phyloP scores from a whole-genome alignment of 1,284 basidiomycete species.

The Heterobasidion annosum region DNA sequence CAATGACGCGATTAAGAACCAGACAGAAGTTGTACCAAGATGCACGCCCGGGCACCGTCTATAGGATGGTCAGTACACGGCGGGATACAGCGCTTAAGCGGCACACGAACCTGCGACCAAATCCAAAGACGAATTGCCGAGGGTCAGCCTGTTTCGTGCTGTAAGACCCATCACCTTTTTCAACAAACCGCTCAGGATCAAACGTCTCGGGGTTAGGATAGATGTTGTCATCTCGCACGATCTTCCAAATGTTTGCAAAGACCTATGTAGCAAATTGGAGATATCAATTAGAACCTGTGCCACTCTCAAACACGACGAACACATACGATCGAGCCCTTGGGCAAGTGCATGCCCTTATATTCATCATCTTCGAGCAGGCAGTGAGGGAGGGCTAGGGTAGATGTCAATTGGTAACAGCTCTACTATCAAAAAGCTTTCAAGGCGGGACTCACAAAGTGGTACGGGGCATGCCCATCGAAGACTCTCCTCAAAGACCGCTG shows the following conservation, averaged over 20 bases:
- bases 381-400: constrained; percentile 1
- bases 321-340: constrained; percentile 1
- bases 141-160: not conserved
- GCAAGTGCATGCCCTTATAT: not conserved
- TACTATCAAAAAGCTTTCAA: too few relatives aligned
- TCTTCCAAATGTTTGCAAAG: constrained; percentile 35
- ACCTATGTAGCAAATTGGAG: constrained; percentile 10
- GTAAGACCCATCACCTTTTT: constrained; percentile 9
- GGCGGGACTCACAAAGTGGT: constrained; percentile 26
- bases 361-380: not conserved
- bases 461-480: constrained; percentile 5
- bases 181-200: constrained; percentile 39
- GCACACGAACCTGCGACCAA: constrained; percentile 26
- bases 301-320: constrained; percentile 4
- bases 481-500: not conserved
- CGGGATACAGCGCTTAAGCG: not conserved
- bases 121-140: constrained; percentile 42
- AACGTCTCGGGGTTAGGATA: constrained; percentile 39
- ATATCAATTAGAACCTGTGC: constrained; percentile 6
- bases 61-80: not conserved
- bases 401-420: not conserved
- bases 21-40: constrained; percentile 44
- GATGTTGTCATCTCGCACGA: constrained; percentile 28
- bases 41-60: constrained; percentile 39
- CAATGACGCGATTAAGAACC: constrained; percentile 40